Conservation (phyloP, 2,329 filamentous ascomycete genomes). For the Diaporthe ampelina region DNA sequence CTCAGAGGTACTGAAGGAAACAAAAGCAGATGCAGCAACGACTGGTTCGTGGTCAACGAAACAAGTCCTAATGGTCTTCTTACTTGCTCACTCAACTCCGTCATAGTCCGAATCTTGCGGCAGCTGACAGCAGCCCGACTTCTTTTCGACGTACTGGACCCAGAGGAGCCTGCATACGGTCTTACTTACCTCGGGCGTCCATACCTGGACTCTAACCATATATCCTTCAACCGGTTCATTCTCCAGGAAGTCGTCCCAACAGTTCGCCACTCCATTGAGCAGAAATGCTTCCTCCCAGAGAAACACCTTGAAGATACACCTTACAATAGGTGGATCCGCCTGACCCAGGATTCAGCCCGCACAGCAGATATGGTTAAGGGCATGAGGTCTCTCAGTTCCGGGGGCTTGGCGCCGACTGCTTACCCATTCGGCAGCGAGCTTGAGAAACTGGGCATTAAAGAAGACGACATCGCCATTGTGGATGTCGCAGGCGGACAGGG, state of each 20-base stretch:
- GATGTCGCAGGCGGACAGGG: constrained; percentile 28
- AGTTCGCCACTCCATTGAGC: neutral
- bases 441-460: neutral
- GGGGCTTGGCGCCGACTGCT: constrained; percentile 9
- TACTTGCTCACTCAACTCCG: neutral
- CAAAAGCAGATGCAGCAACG: neutral
- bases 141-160: neutral
- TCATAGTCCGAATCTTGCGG: constrained; percentile 1
- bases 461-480: constrained; percentile 24
- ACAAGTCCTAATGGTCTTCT: fast-evolving
- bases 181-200: constrained; percentile 4
- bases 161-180: neutral
- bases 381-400: constrained; percentile 27
- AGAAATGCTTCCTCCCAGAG: neutral
- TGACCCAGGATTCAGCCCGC: neutral
- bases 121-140: constrained; percentile 25
- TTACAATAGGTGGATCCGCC: neutral
- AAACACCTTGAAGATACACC: neutral
- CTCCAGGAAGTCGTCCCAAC: constrained; percentile 6
- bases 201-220: constrained; percentile 17
- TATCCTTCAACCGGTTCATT: constrained; percentile 19
- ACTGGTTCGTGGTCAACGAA: neutral
- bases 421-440: constrained; percentile 28
- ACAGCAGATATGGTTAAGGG: constrained; percentile 23
- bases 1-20: neutral